Evolutionary conservation across 1,284 basidiomycete species (phyloP).

Genomic region (Trametes polyzona): DNA sequence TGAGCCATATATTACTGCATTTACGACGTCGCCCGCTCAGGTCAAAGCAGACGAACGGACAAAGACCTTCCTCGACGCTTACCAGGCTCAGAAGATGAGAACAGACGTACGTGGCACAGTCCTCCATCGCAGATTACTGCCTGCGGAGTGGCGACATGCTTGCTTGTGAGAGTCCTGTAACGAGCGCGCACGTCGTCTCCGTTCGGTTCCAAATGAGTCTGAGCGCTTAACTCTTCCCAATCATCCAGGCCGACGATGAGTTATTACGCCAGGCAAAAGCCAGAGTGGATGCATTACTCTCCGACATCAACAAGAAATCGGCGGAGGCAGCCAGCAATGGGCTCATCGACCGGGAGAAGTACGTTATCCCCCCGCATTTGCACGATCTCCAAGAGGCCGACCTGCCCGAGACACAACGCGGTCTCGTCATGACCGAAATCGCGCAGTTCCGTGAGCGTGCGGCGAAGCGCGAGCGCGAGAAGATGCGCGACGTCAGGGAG

Average conservation of each 20-base stretch:
- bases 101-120: constrained; percentile 66
- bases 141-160: constrained; percentile 3
- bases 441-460: constrained; percentile 90
- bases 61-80: constrained; percentile 83
- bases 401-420: constrained; percentile 93
- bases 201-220: background rate
- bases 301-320: constrained; percentile 63
- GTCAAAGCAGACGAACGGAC: constrained; percentile 96
- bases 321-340: constrained; percentile 70
- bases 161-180: background rate
- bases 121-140: constrained; percentile 10
- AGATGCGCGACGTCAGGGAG: constrained; percentile 72
- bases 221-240: constrained; percentile 9
- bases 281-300: constrained; percentile 58
- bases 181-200: constrained; percentile 2
- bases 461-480: constrained; percentile 85
- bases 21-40: constrained; percentile 42
- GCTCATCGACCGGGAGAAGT: constrained; percentile 75
- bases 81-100: constrained; percentile 75
- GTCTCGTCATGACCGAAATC: constrained; percentile 92
- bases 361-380: constrained; percentile 91
- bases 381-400: constrained; percentile 95
- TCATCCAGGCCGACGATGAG: constrained; percentile 63
- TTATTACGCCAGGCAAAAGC: constrained; percentile 55
- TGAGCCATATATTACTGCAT: constrained; percentile 41